These are phyloP conservation scores for Globisporangium recalcitrans DNA, from an alignment of 352 stramenopile species.

Conservation along the genomic window DNA sequence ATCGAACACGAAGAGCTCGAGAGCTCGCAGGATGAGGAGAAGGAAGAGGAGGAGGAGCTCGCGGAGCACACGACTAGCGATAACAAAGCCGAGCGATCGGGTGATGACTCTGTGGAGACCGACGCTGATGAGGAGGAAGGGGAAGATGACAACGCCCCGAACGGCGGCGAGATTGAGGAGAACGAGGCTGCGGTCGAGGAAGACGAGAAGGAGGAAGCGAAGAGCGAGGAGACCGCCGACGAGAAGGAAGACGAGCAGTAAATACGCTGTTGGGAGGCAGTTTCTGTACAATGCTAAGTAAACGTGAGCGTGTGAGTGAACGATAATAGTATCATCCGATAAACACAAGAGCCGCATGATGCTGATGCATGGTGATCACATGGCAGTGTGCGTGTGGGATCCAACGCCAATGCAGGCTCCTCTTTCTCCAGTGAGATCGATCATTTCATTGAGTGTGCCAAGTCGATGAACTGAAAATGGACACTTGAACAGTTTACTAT, in stretches of 20 bases:
- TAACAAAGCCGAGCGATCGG: background rate
- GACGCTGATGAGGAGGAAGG: slow-evolving; percentile 1
- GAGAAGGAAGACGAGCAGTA: slow-evolving; percentile 7
- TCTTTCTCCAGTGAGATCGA: no score
- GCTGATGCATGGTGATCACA: no score
- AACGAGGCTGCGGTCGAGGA: slow-evolving; percentile 6
- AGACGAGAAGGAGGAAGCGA: background rate
- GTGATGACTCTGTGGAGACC: background rate
- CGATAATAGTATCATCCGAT: background rate
- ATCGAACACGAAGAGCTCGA: slow-evolving; percentile 5
- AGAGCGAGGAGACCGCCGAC: slow-evolving; percentile 3
- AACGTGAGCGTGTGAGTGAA: background rate
- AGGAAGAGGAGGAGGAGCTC: slow-evolving; percentile 7
- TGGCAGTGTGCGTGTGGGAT: no score
- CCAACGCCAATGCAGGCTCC: no score
- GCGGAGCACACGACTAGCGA: slow-evolving; percentile 7
- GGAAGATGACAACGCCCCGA: background rate
- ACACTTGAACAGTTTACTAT: no score
- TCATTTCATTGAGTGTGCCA: no score
- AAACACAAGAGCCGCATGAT: background rate
- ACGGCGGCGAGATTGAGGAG: slow-evolving; percentile 7
- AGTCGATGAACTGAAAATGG: no score
- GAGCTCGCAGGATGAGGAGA: background rate
- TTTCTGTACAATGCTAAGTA: background rate
- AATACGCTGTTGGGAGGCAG: no score